Evolutionary conservation across 352 stramenopile species (phyloP).

Genomic region (Pythium rishiriense): DNA sequence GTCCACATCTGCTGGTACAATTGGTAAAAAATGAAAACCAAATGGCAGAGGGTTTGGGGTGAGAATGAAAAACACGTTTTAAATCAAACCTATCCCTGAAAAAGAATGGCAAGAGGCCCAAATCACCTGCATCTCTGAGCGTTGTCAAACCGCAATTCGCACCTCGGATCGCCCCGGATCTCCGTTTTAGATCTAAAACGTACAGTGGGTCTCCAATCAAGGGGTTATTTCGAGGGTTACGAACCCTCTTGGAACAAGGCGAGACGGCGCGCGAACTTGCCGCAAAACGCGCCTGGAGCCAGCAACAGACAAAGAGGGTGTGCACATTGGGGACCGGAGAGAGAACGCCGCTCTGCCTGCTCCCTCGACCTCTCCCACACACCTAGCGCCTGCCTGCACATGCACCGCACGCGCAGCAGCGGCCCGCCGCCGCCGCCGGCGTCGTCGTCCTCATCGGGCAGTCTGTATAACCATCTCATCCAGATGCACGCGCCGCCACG

Average conservation of each 20-base stretch:
- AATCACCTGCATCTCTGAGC: not conserved
- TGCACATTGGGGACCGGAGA: not conserved
- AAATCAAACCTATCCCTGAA: conserved; percentile 11
- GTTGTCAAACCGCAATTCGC: not conserved
- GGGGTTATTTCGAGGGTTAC: not conserved
- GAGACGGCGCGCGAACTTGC: not conserved
- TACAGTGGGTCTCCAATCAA: not conserved
- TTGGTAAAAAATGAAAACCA: conserved; percentile 13
- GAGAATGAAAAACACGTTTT: conserved; percentile 1
- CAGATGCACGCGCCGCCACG: conserved; percentile 4
- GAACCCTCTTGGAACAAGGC: not conserved
- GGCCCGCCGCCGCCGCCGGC: not conserved
- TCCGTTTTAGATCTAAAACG: not conserved
- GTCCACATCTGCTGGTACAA: conserved; percentile 1
- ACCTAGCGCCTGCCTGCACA: no score
- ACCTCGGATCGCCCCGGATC: not conserved
- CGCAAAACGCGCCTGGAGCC: conserved; percentile 3
- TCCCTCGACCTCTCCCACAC: not conserved
- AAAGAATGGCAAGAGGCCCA: not conserved
- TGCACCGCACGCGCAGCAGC: conserved; percentile 27
- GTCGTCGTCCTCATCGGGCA: not conserved
- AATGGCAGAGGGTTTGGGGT: not conserved
- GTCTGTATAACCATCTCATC: not conserved
- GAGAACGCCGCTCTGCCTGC: not conserved
- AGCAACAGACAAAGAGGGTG: not conserved